Percentiles rank a stretch among this genome's conserved stretches.
These are phyloP conservation scores for Orbilia javanica DNA, from an alignment of 2,329 filamentous ascomycete species.

Conservation along the genomic window DNA sequence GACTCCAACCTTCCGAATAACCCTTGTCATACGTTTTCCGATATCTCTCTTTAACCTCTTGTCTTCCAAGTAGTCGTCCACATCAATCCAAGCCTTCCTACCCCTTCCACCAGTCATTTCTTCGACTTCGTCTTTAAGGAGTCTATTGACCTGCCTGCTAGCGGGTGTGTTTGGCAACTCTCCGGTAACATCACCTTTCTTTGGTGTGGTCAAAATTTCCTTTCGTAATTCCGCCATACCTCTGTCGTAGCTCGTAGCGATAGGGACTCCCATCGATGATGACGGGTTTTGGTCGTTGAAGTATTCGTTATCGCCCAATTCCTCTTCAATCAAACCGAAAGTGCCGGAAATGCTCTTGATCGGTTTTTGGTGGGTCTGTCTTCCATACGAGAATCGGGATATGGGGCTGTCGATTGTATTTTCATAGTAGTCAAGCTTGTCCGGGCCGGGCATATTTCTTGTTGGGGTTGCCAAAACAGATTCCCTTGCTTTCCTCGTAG, in stretches of 20 bases:
- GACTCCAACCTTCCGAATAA: constrained; percentile 45
- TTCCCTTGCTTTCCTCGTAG: constrained; percentile 43
- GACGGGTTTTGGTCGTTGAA: constrained; percentile 45
- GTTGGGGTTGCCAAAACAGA: constrained; percentile 26
- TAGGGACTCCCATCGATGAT: constrained; percentile 43
- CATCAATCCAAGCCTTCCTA: constrained; percentile 40
- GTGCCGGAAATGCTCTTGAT: constrained; percentile 28
- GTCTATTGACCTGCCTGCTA: constrained; percentile 45
- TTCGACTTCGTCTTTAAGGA: constrained; percentile 48
- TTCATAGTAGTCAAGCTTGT: constrained; percentile 58
- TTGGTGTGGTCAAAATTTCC: constrained; percentile 44
- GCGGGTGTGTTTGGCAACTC: constrained; percentile 53
- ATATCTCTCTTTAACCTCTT: constrained; percentile 50
- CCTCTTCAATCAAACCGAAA: constrained; percentile 52
- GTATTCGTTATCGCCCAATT: constrained; percentile 54
- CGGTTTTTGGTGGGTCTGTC: constrained; percentile 14
- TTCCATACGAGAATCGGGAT: constrained; percentile 26
- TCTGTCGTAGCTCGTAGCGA: constrained; percentile 54
- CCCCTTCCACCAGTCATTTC: constrained; percentile 41
- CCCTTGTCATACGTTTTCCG: constrained; percentile 51
- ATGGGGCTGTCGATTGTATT: constrained; percentile 52
- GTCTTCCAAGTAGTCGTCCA: constrained; percentile 47
- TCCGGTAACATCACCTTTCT: constrained; percentile 41
- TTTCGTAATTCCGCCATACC: constrained; percentile 50
- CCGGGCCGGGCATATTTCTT: constrained; percentile 48